Evolutionary conservation across 371 early-diverging fungal genomes (phyloP), one percentile per base, ranked within the genome.

Genomic region (Mucor ambiguus): DNA sequence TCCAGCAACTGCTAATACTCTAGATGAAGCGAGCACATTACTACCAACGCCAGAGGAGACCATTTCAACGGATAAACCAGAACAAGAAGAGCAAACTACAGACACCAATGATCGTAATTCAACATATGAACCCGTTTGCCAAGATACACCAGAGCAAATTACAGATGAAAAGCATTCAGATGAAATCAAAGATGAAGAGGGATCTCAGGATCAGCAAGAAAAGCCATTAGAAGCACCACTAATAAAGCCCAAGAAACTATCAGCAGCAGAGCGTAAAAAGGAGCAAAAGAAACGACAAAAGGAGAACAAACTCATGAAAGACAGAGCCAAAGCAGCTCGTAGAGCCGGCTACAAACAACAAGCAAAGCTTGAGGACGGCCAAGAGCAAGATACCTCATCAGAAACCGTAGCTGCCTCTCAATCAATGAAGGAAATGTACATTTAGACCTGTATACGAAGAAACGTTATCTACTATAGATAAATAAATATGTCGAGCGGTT

Each of bases 341-440:
- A 63, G 56, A 35, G n/a, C 46, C 28, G 32, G 63, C 38, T 44
- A 55, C n/a, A 32, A 52, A 41, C 57, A 33, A 33, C 57, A 33
- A 64, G 26, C 59, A 60, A 46, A 46, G 18, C 18, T n/a, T 26
- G 20, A 41, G 22, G 29, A 29, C 8, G 22, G 22, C 5, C 11
- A 20, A 28, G 54, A 66, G 24, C 18, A 7, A 30, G 20, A 44
- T 41, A 44, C 24, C 49, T 11, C 14, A 14, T 26, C 24, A 11
- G n/a, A 24, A 43, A 16, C 29, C n/a, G 55, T 29, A 20, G 10
- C 44, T 29, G 22, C 32, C 18, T 14, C 66, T 1, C 56, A 67
- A 55, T n/a, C 60, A 7, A 73, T 73, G 72, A 77, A 77, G 48
- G 68, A 77, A 55, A 56, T 77, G 69, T 60, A 66, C 43, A 71